Conservation (phyloP, 768 basidiomycete genomes). For the Hygrocybe coccinea region DNA sequence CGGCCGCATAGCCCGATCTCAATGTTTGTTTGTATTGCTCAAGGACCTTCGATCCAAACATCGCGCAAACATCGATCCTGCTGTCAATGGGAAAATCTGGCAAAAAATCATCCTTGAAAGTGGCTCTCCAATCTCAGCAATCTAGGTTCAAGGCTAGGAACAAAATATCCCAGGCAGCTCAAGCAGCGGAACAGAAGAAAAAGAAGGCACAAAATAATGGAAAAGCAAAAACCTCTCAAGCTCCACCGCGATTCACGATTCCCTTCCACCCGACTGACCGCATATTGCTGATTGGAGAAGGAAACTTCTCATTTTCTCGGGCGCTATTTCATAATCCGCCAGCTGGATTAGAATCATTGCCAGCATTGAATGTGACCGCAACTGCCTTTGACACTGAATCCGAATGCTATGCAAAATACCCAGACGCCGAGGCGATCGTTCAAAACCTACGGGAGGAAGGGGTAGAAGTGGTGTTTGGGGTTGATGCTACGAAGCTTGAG, state of each 20-base stretch:
- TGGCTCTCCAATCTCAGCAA: conserved; percentile 66
- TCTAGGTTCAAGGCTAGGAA: conserved; percentile 58
- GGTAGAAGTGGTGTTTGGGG: conserved; percentile 66
- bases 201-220: conserved; percentile 33
- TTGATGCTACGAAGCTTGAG: conserved; percentile 81
- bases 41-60: conserved; percentile 10
- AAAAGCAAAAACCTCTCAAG: conserved; percentile 31
- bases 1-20: not conserved
- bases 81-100: conserved; percentile 39
- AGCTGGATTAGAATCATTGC: conserved; percentile 44
- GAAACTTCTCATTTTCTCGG: conserved; percentile 88
- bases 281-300: conserved; percentile 84
- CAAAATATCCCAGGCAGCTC: conserved; percentile 47
- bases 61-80: conserved; percentile 1
- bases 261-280: conserved; percentile 63
- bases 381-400: conserved; percentile 81
- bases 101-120: conserved; percentile 53
- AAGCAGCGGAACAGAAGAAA: conserved; percentile 48
- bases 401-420: conserved; percentile 78
- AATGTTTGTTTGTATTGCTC: conserved; percentile 4
- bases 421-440: conserved; percentile 62
- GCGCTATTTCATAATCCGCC: conserved; percentile 56
- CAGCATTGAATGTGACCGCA: conserved; percentile 67
- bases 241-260: conserved; percentile 43
- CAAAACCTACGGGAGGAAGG: conserved; percentile 50